Evolutionary conservation across 2,329 filamentous ascomycete species (phyloP), one percentile per base, ranked within the genome.

Genomic region (Sarocladium brachiariae): DNA sequence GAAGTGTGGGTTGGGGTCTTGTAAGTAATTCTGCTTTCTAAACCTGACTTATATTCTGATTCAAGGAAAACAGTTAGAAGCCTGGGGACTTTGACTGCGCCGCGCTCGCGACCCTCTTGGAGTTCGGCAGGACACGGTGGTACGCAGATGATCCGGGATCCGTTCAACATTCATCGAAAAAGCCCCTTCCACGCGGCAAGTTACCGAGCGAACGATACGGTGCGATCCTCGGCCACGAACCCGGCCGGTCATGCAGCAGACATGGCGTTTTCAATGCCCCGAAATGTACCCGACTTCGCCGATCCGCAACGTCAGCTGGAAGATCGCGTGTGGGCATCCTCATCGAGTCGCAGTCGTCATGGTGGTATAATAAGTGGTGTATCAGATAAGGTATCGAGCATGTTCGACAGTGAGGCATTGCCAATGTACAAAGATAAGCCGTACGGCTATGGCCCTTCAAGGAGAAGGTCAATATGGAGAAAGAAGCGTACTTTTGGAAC

Each of bases 381-480:
- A 13, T 74, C 84, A 46, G 78, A 79, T 58, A 81, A 78, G 54
- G 73, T 89, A 31, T 78, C 78, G 48, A 76, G 74, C 52, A 76
- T 90, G 53, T 83, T 91, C 55, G 80, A 83, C 33, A 67, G 66
- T 55, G 61, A 70, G 30, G 66, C 58, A 52, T 72, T 99, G 55
- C 93, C 93, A 41, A 91, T 97, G 87, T 99, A 99, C 74, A 99
- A 99, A 70, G 93, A 99, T 71, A 99, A 99, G 67, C 93, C 93
- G n/a, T 93, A 88, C 64, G 77, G 76, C 48, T 84, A 87, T 60
- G 75, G 79, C 38, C 71, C 76, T 30, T 80, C 80, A 54, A 74
- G 78, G 58, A 78, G 80, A 59, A 74, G 75, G 49, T 75, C 80
- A 30, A 68, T 80, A 58, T 84, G 81, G 71, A 78, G 77, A 65